Conservation (phyloP, 2,329 filamentous ascomycete genomes). For the Neopestalotiopsis sp. region DNA sequence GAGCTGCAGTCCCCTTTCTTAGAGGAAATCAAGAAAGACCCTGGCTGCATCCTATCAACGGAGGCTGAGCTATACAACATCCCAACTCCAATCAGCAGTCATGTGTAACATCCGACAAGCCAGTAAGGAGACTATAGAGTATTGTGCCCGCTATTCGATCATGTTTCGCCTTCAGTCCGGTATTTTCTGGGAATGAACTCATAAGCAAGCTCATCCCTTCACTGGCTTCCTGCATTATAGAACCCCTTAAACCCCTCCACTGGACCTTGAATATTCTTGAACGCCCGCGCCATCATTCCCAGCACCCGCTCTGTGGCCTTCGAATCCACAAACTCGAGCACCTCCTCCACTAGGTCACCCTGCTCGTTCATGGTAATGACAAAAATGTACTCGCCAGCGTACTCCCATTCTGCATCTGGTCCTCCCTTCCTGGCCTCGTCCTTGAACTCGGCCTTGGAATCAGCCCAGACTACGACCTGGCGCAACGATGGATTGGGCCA, state of each 20-base stretch:
- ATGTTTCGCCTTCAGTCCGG: too few species aligned
- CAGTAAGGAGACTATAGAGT: too few species aligned
- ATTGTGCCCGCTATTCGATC: too few species aligned
- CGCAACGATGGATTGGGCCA: constrained; percentile 26
- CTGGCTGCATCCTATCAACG: too few species aligned
- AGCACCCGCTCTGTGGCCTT: constrained; percentile 22
- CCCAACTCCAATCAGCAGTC: too few species aligned
- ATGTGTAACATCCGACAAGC: too few species aligned
- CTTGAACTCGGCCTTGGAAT: constrained; percentile 29
- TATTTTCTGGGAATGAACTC: too few species aligned
- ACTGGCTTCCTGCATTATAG: neutral
- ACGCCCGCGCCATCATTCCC: constrained; percentile 15
- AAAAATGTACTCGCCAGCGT: constrained; percentile 38
- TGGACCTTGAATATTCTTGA: constrained; percentile 13
- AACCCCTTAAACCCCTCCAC: neutral
- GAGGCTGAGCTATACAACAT: too few species aligned
- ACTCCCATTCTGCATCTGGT: constrained; percentile 30
- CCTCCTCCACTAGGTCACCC: constrained; percentile 32
- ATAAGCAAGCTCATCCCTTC: neutral
- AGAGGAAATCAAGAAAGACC: too few species aligned
- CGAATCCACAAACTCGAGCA: constrained; percentile 39
- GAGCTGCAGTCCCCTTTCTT: too few species aligned
- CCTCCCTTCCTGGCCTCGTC: constrained; percentile 30
- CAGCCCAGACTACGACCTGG: constrained; percentile 35
- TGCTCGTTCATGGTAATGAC: constrained; percentile 34